These are phyloP conservation scores for Globisporangium lucens DNA, from an alignment of 352 stramenopile species.

Conservation along the genomic window DNA sequence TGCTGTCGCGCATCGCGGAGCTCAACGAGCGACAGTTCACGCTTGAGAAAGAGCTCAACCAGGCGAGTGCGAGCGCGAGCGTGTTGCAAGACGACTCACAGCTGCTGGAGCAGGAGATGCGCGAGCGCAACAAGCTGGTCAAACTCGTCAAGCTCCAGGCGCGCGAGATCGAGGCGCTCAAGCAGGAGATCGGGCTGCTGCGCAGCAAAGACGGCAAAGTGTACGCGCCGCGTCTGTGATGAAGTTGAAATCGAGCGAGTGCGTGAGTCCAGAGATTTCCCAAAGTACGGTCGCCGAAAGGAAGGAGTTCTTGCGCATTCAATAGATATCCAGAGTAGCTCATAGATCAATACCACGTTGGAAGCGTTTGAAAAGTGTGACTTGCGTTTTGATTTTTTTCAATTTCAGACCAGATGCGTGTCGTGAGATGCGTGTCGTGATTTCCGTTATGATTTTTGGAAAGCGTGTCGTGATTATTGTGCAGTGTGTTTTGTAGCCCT, in stretches of 20 bases:
- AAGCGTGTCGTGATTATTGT: too few species aligned
- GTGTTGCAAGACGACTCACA: slow-evolving; percentile 51
- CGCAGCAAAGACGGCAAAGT: slow-evolving; percentile 82
- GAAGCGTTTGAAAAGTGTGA: not conserved
- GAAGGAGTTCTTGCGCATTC: not conserved
- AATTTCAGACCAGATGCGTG: not conserved
- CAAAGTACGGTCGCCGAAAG: not conserved
- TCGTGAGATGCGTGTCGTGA: too few species aligned
- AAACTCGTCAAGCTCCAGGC: slow-evolving; percentile 90
- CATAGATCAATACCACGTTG: too few species aligned
- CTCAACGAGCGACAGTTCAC: slow-evolving; percentile 74
- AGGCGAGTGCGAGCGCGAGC: slow-evolving; percentile 35
- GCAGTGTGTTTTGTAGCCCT: too few species aligned
- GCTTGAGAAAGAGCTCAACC: slow-evolving; percentile 88
- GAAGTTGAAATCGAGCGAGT: not conserved
- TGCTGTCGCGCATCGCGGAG: slow-evolving; percentile 73
- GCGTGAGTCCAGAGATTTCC: not conserved
- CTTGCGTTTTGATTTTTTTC: not conserved
- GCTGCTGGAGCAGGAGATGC: slow-evolving; percentile 68
- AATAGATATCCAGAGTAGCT: not conserved
- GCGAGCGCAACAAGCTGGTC: slow-evolving; percentile 88
- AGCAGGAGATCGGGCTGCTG: slow-evolving; percentile 86
- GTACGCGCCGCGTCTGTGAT: slow-evolving; percentile 42
- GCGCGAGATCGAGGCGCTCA: slow-evolving; percentile 89
- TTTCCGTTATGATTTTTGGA: too few species aligned